Percentiles rank a stretch among this genome's conserved stretches.
Evolutionary conservation across 805 yeast species (phyloP).

Genomic region (Candida pseudoglaebosa): DNA sequence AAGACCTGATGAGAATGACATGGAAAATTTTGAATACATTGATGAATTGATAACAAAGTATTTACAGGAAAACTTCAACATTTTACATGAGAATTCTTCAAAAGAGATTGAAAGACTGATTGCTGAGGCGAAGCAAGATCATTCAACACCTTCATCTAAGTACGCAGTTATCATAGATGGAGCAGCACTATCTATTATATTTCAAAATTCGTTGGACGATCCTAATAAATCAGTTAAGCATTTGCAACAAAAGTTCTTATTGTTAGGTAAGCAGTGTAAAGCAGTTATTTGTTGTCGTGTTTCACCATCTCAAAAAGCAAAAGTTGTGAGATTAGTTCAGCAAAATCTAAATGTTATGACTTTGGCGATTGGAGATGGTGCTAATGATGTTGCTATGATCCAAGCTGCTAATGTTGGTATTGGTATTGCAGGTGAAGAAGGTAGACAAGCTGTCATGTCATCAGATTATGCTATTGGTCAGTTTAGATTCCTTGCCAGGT

Average conservation of each 20-base stretch:
- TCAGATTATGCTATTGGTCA: constrained; percentile 83
- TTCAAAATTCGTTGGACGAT: constrained; percentile 20
- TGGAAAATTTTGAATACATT: constrained; percentile 34
- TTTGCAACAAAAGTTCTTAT: constrained; percentile 50
- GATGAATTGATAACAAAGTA: constrained; percentile 43
- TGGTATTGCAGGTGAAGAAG: constrained; percentile 86
- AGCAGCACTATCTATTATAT: constrained; percentile 48
- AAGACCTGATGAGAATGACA: constrained; percentile 52
- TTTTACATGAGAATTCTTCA: constrained; percentile 31
- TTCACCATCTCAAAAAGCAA: constrained; percentile 80
- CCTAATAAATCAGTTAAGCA: constrained; percentile 6
- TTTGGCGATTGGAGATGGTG: constrained; percentile 81
- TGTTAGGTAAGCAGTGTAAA: constrained; percentile 70
- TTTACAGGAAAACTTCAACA: constrained; percentile 44
- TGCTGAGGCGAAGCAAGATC: constrained; percentile 52
- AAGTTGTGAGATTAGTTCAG: constrained; percentile 65
- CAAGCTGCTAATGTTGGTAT: constrained; percentile 83
- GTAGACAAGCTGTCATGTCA: constrained; percentile 83
- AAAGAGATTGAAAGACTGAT: constrained; percentile 35
- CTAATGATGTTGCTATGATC: constrained; percentile 85
- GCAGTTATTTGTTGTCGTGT: constrained; percentile 83
- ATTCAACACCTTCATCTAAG: constrained; percentile 55
- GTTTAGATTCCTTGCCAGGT: constrained; percentile 61
- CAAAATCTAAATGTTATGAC: constrained; percentile 67
- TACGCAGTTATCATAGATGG: constrained; percentile 72